Evolutionary conservation across 352 stramenopile genomes (phyloP).

Genomic region (Saprolegnia parasitica): DNA sequence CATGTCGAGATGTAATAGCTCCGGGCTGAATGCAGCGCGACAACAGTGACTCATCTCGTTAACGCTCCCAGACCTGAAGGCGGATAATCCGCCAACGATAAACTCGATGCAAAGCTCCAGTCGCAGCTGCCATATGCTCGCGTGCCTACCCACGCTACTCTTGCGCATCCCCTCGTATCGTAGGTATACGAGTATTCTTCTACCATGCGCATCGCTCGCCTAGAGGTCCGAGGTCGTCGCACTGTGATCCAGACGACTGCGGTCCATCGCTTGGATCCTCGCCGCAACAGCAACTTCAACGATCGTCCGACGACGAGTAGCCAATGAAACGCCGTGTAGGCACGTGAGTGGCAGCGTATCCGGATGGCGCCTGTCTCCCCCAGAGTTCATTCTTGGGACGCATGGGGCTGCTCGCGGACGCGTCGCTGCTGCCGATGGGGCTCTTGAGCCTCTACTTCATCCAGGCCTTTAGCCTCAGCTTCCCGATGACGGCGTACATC

Average conservation of each 20-base stretch:
- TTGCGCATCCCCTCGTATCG: no score
- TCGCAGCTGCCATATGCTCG: no score
- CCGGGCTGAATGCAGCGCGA: no score
- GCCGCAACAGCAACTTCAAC: background rate
- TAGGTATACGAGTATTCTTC: no score
- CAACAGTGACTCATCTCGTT: no score
- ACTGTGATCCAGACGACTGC: background rate
- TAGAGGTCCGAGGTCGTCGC: background rate
- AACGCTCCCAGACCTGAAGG: no score
- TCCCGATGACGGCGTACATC: conserved; percentile 73
- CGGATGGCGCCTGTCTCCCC: background rate
- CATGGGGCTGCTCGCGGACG: background rate
- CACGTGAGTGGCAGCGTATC: background rate
- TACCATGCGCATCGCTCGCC: no score
- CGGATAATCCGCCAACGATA: no score
- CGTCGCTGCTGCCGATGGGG: conserved; percentile 36
- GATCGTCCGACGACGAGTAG: background rate
- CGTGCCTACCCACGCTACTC: no score
- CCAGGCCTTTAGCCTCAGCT: conserved; percentile 68
- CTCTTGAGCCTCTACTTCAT: conserved; percentile 76
- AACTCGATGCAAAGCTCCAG: no score
- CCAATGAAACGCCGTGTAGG: background rate
- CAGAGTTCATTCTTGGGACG: background rate
- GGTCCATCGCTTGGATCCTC: background rate
- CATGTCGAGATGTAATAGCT: no score